These are phyloP conservation scores for Penicillium vulpinum DNA, from an alignment of 2,329 filamentous ascomycete genomes.

Conservation along the genomic window DNA sequence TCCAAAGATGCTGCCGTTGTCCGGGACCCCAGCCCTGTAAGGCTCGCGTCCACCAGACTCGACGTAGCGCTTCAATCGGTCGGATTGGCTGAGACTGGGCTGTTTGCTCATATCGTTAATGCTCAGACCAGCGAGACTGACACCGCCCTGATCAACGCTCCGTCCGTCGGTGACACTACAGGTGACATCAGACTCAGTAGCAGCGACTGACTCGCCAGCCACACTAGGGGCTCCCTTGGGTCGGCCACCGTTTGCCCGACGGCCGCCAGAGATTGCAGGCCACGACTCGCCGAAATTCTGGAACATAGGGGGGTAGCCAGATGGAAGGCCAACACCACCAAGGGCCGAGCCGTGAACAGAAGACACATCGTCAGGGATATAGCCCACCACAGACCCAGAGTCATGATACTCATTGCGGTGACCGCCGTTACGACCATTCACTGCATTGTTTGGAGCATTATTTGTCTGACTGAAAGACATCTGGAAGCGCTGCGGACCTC, in stretches of 20 bases:
- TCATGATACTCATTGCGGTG: conserved; percentile 62
- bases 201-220: conserved; percentile 88
- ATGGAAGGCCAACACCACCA: conserved; percentile 76
- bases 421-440: conserved; percentile 53
- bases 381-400: conserved; percentile 85
- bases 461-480: conserved; percentile 71
- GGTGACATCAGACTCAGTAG: conserved; percentile 83
- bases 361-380: conserved; percentile 95
- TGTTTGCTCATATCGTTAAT: conserved; percentile 70
- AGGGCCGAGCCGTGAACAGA: conserved; percentile 91
- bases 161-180: conserved; percentile 74
- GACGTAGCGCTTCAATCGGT: conserved; percentile 91
- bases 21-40: conserved; percentile 52
- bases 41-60: conserved; percentile 73
- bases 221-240: conserved; percentile 71
- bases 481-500: conserved; percentile 82
- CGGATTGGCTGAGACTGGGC: conserved; percentile 74
- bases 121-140: conserved; percentile 81
- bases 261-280: conserved; percentile 74
- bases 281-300: conserved; percentile 87
- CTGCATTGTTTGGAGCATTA: conserved; percentile 56
- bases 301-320: conserved; percentile 92
- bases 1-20: conserved; percentile 66
- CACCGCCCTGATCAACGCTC: conserved; percentile 74
- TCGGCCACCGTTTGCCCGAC: conserved; percentile 66